These are phyloP conservation scores for Podospora didyma DNA, from an alignment of 495 filamentous ascomycete species.

Conservation along the genomic window DNA sequence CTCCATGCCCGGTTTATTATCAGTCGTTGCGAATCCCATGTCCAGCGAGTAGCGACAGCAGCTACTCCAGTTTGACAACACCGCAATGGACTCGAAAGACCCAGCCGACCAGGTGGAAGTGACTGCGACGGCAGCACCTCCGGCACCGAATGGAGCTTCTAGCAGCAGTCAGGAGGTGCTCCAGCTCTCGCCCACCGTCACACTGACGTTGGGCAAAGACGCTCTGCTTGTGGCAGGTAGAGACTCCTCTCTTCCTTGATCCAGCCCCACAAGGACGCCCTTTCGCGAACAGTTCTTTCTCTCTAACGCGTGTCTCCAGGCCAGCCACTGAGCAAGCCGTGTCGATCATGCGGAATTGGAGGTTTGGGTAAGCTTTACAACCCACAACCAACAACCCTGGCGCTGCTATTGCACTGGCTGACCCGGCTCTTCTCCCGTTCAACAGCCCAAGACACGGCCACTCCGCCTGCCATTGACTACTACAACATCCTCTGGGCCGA, in stretches of 20 bases:
- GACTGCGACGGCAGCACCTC: background rate
- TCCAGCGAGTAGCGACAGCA: background rate
- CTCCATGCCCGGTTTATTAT: background rate
- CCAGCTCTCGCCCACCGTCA: slow-evolving; percentile 22
- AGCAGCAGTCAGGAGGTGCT: slow-evolving; percentile 11
- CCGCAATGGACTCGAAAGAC: background rate
- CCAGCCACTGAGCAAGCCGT: slow-evolving; percentile 14
- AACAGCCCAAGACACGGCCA: background rate
- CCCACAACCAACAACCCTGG: background rate
- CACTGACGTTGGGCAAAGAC: slow-evolving; percentile 19
- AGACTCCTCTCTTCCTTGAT: background rate
- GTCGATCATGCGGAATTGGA: slow-evolving; percentile 17
- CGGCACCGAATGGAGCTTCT: background rate
- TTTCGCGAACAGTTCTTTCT: background rate
- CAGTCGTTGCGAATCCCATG: background rate
- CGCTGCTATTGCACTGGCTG: background rate
- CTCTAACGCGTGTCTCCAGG: slow-evolving; percentile 10
- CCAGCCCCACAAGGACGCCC: background rate
- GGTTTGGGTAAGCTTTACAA: slow-evolving; percentile 10
- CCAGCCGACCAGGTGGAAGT: background rate
- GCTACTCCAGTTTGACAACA: background rate
- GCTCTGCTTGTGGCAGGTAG: slow-evolving; percentile 20
- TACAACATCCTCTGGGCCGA: slow-evolving; percentile 86
- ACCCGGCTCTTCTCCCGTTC: background rate
- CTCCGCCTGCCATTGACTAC: slow-evolving; percentile 54